Conservation (phyloP, 2,329 filamentous ascomycete species). For the Talaromyces sp. region DNA sequence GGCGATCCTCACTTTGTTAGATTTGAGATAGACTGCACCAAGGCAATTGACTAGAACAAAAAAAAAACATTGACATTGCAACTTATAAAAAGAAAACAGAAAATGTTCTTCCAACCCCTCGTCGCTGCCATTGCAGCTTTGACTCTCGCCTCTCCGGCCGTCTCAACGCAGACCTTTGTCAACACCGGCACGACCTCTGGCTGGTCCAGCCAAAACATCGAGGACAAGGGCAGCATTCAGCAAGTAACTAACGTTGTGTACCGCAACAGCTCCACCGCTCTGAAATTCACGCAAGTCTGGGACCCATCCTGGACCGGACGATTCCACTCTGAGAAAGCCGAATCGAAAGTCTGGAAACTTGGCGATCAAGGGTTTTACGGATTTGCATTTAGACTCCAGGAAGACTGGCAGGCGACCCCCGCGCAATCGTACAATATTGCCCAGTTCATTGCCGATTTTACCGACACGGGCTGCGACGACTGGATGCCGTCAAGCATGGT, state of each 20-base stretch:
- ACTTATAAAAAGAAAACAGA: neutral
- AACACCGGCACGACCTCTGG: constrained; percentile 29
- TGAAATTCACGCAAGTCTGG: constrained; percentile 41
- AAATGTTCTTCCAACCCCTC: neutral
- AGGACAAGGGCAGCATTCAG: constrained; percentile 39
- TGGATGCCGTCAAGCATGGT: constrained; percentile 49
- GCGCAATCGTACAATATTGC: constrained; percentile 44
- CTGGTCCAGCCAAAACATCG: constrained; percentile 37
- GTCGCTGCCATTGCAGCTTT: constrained; percentile 1
- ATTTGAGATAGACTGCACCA: neutral
- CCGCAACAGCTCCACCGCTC: constrained; percentile 29
- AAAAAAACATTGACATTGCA: neutral
- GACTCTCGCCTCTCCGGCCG: neutral
- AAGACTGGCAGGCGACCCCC: constrained; percentile 42
- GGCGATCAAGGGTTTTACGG: constrained; percentile 47
- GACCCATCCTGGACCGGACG: constrained; percentile 38
- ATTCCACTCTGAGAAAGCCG: constrained; percentile 47
- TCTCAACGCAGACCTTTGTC: constrained; percentile 15
- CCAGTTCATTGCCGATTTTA: constrained; percentile 49
- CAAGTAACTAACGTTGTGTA: constrained; percentile 39
- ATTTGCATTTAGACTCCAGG: constrained; percentile 46
- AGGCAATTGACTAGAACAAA: neutral
- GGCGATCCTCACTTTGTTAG: neutral
- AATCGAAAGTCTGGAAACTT: constrained; percentile 41
- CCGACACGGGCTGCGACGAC: constrained; percentile 39